Percentiles rank a stretch among this genome's conserved stretches.
These are phyloP conservation scores for Balamuthia mandrillaris DNA, from an alignment of 208 protist species.

Conservation along the genomic window DNA sequence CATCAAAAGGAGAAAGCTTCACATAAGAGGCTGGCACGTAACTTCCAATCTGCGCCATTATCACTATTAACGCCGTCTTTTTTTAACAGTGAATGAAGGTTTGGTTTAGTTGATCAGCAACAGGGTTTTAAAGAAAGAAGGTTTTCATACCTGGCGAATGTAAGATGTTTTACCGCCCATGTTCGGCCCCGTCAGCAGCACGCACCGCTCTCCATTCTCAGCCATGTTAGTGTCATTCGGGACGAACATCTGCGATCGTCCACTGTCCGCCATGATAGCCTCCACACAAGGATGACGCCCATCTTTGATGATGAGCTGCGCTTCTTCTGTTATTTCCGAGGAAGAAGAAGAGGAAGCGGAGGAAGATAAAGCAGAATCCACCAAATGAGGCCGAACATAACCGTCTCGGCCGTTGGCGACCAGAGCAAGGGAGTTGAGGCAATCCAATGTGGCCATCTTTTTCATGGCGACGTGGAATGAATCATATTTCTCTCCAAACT, in stretches of 20 bases:
- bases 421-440: constrained; percentile 47
- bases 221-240: constrained; percentile 41
- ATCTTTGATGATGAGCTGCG: constrained; percentile 32
- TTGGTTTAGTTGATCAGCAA: neutral
- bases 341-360: neutral
- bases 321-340: neutral
- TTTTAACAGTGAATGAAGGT: neutral
- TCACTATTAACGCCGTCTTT: constrained; percentile 45
- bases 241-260: constrained; percentile 34
- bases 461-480: constrained; percentile 26
- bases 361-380: too few species aligned
- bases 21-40: constrained; percentile 52
- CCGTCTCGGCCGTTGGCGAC: constrained; percentile 29
- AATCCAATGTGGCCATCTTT: constrained; percentile 45
- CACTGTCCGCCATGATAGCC: constrained; percentile 11
- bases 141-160: constrained; percentile 28
- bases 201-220: neutral
- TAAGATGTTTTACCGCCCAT: constrained; percentile 68
- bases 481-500: constrained; percentile 44
- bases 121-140: neutral
- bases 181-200: constrained; percentile 63
- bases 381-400: neutral
- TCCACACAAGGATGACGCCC: constrained; percentile 58
- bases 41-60: constrained; percentile 64
- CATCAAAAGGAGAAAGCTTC: constrained; percentile 45